Base-by-base conservation (phyloP, 768 basidiomycete genomes). In the Butyriboletus loyo region DNA sequence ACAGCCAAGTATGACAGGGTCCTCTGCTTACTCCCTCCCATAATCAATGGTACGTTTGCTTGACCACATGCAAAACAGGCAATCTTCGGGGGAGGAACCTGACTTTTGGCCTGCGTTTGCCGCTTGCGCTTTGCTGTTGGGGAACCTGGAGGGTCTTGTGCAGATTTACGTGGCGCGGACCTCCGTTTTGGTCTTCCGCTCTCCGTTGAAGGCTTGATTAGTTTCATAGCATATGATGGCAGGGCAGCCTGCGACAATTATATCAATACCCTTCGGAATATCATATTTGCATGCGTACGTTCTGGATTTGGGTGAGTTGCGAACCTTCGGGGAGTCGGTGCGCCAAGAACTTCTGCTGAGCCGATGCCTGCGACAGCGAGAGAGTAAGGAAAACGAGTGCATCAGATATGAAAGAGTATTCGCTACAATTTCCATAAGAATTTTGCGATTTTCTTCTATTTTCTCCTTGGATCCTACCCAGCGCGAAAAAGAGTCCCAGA, bases 31-130 rank as follows among this genome's bases (percentile, higher is more conserved):
- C 88, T 77, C 37, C 87, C 88, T 52, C 86, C 86, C 64, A 84
- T 75, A 47, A 89, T 80, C n/a, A 90, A 73, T 7, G 88, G 88
- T 14, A 89, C 87, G 61, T 87, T 85, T 15, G 77, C 80, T 64
- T 81, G 77, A 39, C 79, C 78, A 65, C 87, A 90, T 7, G 79
- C 69, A 35, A 77, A 69, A 56, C 87, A 90, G 30, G 77, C 71
- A 8, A 82, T 82, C 38, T 72, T 69, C 1, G 74, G 71, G 10
- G 80, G 75, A 14, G 74, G 65, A 15, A 54, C 40, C 38, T 65
- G 64, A 10, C 56, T 44, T 50, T 73, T 76, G 1, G 63, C 47
- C 30, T 75, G 75, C 1, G 69, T 40, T 31, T 68, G 56, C 35
- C 73, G 74, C 53, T 68, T 77, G 49, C 77, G 75, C 65, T 82